Conservation (phyloP, 169 alveolate species). For the Babesia divergens region DNA sequence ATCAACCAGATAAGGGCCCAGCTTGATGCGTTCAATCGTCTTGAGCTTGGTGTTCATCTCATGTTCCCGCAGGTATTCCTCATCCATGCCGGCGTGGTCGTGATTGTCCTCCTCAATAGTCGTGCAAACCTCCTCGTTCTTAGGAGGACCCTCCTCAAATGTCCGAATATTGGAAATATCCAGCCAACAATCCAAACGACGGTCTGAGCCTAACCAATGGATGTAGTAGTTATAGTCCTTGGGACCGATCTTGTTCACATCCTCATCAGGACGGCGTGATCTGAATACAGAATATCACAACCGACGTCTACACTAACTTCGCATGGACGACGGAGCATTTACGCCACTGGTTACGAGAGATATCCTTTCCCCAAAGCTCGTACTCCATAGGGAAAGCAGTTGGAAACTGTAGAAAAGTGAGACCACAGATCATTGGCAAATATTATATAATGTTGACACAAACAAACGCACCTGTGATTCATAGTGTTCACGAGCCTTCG, state of each 20-base stretch:
- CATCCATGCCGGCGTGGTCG: constrained; percentile 89
- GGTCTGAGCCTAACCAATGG: constrained; percentile 85
- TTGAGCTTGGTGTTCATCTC: constrained; percentile 93
- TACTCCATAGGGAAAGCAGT: constrained; percentile 73
- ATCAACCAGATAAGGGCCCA: constrained; percentile 90
- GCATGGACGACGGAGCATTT: constrained; percentile 73
- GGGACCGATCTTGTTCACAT: constrained; percentile 16
- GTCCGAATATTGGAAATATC: constrained; percentile 78
- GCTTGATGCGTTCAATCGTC: constrained; percentile 88
- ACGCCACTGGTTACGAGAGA: constrained; percentile 65
- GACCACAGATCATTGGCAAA: neutral
- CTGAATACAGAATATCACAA: constrained; percentile 10
- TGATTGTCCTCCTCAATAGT: constrained; percentile 71
- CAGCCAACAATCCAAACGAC: constrained; percentile 86
- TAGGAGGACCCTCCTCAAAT: constrained; percentile 75
- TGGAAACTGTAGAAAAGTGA: constrained; percentile 60
- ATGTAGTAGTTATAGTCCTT: constrained; percentile 84
- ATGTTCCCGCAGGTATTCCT: constrained; percentile 87
- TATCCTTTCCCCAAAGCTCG: constrained; percentile 74
- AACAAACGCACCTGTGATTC: constrained; percentile 30
- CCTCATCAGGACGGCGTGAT: constrained; percentile 18
- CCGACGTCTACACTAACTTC: constrained; percentile 30
- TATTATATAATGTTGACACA: neutral
- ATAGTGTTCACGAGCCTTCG: constrained; percentile 55
- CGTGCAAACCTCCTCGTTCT: constrained; percentile 62